A percentile compares a stretch with the other conserved stretches of the same genome.
Evolutionary conservation across 495 filamentous ascomycete species (phyloP).

Genomic region (Annulohypoxylon bovei): DNA sequence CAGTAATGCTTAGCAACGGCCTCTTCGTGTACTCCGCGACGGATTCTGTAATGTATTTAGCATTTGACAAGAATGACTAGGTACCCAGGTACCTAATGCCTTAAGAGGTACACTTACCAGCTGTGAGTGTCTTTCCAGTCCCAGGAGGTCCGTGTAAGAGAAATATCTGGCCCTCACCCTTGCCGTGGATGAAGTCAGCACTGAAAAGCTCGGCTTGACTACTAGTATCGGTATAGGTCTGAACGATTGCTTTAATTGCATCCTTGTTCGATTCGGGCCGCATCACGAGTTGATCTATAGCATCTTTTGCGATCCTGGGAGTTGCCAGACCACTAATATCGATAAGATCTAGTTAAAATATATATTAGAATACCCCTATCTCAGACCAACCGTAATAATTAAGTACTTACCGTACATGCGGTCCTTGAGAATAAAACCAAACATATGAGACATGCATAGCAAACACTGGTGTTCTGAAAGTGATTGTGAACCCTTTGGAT

Average conservation of each 20-base stretch:
- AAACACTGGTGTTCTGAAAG: constrained; percentile 10
- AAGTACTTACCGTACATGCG: constrained; percentile 10
- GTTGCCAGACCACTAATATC: neutral
- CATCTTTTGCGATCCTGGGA: constrained; percentile 9
- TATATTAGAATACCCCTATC: neutral
- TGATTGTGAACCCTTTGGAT: neutral
- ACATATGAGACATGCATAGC: constrained; percentile 19
- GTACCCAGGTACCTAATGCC: no score
- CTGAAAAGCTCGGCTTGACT: constrained; percentile 13
- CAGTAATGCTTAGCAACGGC: constrained; percentile 11
- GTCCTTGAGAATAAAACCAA: constrained; percentile 6
- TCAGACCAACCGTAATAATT: no score
- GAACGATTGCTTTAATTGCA: constrained; percentile 3
- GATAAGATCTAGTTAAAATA: constrained; percentile 4
- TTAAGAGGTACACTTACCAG: neutral
- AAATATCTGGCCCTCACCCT: constrained; percentile 11
- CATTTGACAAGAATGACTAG: neutral
- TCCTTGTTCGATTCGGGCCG: constrained; percentile 7
- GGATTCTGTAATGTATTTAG: neutral
- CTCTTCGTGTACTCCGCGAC: constrained; percentile 17
- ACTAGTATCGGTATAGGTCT: constrained; percentile 7
- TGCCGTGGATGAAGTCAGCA: constrained; percentile 20
- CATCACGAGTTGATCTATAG: constrained; percentile 12
- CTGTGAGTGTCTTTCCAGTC: constrained; percentile 23
- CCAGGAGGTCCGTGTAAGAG: constrained; percentile 19